Conservation (phyloP, 805 yeast genomes). For the Yamadazyma akitaensis region DNA sequence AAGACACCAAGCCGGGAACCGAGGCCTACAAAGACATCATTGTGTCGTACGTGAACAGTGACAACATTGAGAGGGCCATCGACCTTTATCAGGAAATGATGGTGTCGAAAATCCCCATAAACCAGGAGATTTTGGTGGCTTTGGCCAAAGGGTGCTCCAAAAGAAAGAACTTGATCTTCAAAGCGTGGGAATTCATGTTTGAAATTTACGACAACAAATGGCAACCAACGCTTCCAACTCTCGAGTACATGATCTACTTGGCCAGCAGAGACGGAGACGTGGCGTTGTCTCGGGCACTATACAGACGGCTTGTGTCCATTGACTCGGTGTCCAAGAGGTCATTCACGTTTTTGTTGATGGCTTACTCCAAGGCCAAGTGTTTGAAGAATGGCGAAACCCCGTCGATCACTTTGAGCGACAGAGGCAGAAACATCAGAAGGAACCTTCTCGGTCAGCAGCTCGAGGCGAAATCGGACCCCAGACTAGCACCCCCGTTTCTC, state of each 20-base stretch:
- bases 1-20: slow-evolving; percentile 62
- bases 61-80: slow-evolving; percentile 68
- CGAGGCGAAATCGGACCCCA: slow-evolving; percentile 1
- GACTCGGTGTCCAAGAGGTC: slow-evolving; percentile 34
- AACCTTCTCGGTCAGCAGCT: slow-evolving; percentile 38
- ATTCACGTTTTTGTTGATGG: slow-evolving; percentile 45
- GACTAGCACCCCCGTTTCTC: slow-evolving; percentile 58
- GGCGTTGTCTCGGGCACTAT: slow-evolving; percentile 65
- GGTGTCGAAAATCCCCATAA: slow-evolving; percentile 20
- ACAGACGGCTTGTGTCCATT: slow-evolving; percentile 36
- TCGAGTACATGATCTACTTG: slow-evolving; percentile 68
- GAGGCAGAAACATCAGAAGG: slow-evolving; percentile 46
- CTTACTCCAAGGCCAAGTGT: slow-evolving; percentile 39
- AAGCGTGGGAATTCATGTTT: slow-evolving; percentile 78
- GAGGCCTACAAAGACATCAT: slow-evolving; percentile 71
- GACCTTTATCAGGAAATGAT: slow-evolving; percentile 74
- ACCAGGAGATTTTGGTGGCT: slow-evolving; percentile 44
- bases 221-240: slow-evolving; percentile 46
- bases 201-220: slow-evolving; percentile 50
- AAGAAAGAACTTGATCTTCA: slow-evolving; percentile 40
- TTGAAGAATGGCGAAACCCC: slow-evolving; percentile 24
- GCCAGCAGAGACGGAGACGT: slow-evolving; percentile 82
- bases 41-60: slow-evolving; percentile 56
- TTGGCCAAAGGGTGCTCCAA: slow-evolving; percentile 68
- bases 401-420: slow-evolving; percentile 37